Evolutionary conservation across 257 asterid genomes (phyloP).

Genomic region (Nicotiana sylvestris): DNA sequence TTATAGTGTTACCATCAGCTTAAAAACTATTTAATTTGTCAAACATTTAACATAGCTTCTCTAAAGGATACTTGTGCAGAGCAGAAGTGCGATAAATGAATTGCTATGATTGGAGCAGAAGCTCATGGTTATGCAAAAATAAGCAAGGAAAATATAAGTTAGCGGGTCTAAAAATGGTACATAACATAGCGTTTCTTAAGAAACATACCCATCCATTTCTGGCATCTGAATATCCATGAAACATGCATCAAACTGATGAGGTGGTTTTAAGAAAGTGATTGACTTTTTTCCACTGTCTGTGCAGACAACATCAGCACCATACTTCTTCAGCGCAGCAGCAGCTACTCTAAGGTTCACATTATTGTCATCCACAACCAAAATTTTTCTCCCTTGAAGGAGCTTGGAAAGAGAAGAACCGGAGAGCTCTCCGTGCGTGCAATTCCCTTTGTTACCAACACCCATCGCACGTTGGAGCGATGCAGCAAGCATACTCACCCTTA

Average conservation of each 20-base stretch:
- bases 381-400: constrained; percentile 74
- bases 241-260: constrained; percentile 91
- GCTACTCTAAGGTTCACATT: constrained; percentile 91
- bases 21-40: background rate
- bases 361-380: constrained; percentile 86
- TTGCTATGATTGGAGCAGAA: background rate
- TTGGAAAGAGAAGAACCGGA: constrained; percentile 43
- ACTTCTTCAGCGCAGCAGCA: constrained; percentile 73
- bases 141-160: background rate
- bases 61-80: background rate
- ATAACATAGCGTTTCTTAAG: background rate
- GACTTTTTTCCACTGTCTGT: constrained; percentile 77
- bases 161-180: background rate
- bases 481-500: constrained; percentile 80
- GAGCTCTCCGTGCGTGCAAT: constrained; percentile 42
- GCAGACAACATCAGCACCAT: constrained; percentile 88
- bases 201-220: constrained; percentile 85
- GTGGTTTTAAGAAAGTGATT: constrained; percentile 58
- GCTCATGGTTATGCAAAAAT: background rate
- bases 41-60: constrained; percentile 3
- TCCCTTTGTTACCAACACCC: constrained; percentile 58
- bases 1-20: background rate
- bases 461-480: constrained; percentile 77
- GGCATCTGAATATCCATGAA: constrained; percentile 99
- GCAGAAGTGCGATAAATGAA: background rate